Conservation (phyloP, 345 rosid genomes). For the Streptanthus diversifolius region DNA sequence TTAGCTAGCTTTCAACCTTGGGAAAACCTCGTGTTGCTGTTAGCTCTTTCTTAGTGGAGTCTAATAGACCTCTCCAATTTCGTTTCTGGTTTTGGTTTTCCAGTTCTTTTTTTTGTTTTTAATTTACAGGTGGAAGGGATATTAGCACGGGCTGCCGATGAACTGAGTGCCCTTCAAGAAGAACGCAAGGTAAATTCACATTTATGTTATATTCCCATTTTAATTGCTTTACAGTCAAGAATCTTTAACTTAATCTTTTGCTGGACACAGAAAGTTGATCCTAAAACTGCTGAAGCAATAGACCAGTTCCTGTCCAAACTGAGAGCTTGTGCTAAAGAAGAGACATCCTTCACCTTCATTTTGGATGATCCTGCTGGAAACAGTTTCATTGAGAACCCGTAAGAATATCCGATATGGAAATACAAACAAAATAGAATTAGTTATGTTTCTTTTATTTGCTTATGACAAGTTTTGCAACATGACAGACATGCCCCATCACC, state of each 20-base stretch:
- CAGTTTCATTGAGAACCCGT: slow-evolving; percentile 96
- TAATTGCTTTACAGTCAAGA: background rate
- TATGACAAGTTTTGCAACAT: slow-evolving; percentile 2
- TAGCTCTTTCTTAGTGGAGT: background rate
- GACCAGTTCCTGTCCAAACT: slow-evolving; percentile 74
- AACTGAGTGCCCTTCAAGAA: slow-evolving; percentile 80
- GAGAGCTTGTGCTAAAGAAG: slow-evolving; percentile 74
- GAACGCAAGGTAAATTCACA: slow-evolving; percentile 64
- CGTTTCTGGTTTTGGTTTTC: background rate
- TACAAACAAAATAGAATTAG: background rate
- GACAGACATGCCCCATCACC: slow-evolving; percentile 80
- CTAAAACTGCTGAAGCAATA: slow-evolving; percentile 84
- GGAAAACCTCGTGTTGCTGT: background rate
- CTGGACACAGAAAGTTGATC: slow-evolving; percentile 68
- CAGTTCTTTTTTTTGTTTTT: background rate
- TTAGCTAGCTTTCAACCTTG: background rate
- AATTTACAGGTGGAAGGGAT: slow-evolving; percentile 72
- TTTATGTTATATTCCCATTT: background rate
- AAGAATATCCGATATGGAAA: slow-evolving; percentile 33
- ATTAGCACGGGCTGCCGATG: slow-evolving; percentile 74
- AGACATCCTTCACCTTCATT: slow-evolving; percentile 61
- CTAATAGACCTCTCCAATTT: background rate
- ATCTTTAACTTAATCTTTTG: slow-evolving; percentile 5
- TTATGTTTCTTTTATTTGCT: background rate
- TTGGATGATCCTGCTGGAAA: slow-evolving; percentile 95